These are phyloP conservation scores for Colletotrichum siamense DNA, from an alignment of 2,329 filamentous ascomycete species.

Conservation along the genomic window DNA sequence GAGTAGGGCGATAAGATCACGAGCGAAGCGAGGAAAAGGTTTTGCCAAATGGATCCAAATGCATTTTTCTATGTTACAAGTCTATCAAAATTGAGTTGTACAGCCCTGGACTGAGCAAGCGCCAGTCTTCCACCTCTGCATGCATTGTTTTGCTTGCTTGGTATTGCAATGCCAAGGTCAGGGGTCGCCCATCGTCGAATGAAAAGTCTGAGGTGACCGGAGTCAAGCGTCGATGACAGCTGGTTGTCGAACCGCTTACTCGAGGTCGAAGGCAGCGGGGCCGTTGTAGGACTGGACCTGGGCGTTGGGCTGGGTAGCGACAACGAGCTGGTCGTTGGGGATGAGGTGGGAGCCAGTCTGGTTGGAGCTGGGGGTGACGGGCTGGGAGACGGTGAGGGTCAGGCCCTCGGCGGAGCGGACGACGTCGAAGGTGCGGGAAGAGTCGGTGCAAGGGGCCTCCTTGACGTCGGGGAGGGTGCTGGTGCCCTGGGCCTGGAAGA, in stretches of 20 bases:
- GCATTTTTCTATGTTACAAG: neutral
- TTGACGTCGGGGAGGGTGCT: constrained; percentile 34
- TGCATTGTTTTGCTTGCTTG: neutral
- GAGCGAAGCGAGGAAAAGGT: neutral
- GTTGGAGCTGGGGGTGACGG: constrained; percentile 28
- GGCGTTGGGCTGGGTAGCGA: constrained; percentile 28
- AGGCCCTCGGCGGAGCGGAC: constrained; percentile 27
- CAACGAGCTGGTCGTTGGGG: constrained; percentile 27
- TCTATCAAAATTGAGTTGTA: neutral
- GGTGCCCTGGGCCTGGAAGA: constrained; percentile 23
- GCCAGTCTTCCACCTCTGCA: neutral
- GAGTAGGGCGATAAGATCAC: too few relatives aligned
- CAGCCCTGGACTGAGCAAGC: neutral
- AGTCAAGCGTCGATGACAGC: neutral
- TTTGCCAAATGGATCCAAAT: neutral
- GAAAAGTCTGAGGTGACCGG: neutral
- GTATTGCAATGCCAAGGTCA: neutral
- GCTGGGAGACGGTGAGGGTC: constrained; percentile 31
- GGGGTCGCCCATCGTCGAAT: neutral
- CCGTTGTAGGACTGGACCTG: constrained; percentile 34
- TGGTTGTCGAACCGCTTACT: neutral
- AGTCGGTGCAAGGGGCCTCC: constrained; percentile 31
- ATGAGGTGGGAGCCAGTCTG: constrained; percentile 31
- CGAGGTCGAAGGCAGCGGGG: constrained; percentile 18
- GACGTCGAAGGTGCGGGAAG: constrained; percentile 34